Evolutionary conservation across 176 grass and related monocot species (phyloP), one percentile per base, ranked within the genome.

Genomic region (Saccharum spontaneum): DNA sequence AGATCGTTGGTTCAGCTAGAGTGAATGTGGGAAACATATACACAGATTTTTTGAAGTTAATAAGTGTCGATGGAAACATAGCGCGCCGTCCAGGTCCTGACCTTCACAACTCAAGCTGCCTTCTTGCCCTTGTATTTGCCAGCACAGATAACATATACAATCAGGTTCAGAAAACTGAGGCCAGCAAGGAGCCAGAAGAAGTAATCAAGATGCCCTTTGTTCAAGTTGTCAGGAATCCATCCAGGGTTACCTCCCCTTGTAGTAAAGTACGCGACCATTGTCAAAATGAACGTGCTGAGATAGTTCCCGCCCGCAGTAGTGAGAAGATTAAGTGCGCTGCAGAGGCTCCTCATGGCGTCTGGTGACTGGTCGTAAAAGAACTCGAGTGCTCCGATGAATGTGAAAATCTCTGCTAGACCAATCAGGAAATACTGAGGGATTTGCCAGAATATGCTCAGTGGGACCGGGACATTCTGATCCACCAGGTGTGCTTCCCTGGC

Each of bases 161-260:
- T 45, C 39, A 94, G 57, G 78, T 97, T 97, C 24, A 90, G 36
- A 63, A 94, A 86, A 34, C 94, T 97, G 60, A 97, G 69, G 24
- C 87, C 94, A 15, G 94, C 89, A 24, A 97, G 65, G 20, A 97
- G 87, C 94, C 91, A 97, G 87, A 97, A 97, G 49, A 18, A 18
- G 16, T 52, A 52, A 52, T 52, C 49, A 52, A 52, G 89, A 28
- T 90, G 94, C 0, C 94, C 94, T 68, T 94, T 20, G 34, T 97
- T 97, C 85, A 97, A 38, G 79, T 97, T 97, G 83, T 97, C 94
- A 49, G 94, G 94, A n/a, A 97, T 97, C 94, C 94, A 97, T 76
- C 94, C 94, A 50, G 79, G 45, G 10, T 66, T 94, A 23, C 94
- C 91, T 66, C 89, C 94, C 73, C 69, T 90, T n/a, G 91, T 92